phyloP scores from a whole-genome alignment of 2,329 filamentous ascomycete species.

The Talaromyces sp. region DNA sequence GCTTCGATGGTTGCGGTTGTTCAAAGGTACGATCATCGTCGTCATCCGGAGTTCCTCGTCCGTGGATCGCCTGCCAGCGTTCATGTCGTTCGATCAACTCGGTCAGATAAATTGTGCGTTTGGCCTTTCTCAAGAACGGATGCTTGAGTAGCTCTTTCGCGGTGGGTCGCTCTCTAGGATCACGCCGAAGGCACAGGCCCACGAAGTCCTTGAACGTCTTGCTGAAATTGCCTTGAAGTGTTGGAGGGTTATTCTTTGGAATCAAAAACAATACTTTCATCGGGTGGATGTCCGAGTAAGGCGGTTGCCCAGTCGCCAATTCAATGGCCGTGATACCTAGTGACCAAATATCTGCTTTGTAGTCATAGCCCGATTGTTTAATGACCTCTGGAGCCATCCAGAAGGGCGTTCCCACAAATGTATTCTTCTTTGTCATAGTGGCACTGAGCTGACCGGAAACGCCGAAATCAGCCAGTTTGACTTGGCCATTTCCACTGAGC shows the following conservation, averaged over 20 bases:
- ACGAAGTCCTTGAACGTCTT: conserved; percentile 81
- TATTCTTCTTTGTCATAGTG: conserved; percentile 99
- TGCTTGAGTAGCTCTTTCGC: conserved; percentile 84
- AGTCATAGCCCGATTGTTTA: conserved; percentile 95
- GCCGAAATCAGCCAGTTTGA: conserved; percentile 95
- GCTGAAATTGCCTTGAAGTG: conserved; percentile 73
- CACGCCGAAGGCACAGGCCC: conserved; percentile 76
- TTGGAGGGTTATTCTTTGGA: conserved; percentile 84
- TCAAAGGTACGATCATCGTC: conserved; percentile 48
- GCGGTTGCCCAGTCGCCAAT: conserved; percentile 84
- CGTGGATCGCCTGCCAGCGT: conserved; percentile 78
- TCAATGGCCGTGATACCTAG: conserved; percentile 91
- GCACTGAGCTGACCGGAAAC: conserved; percentile 94
- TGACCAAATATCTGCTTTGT: conserved; percentile 98
- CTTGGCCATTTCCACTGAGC: conserved; percentile 82
- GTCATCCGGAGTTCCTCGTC: conserved; percentile 64
- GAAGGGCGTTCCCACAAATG: conserved; percentile 95
- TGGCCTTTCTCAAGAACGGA: conserved; percentile 83
- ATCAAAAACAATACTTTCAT: conserved; percentile 98
- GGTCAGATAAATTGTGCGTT: conserved; percentile 93
- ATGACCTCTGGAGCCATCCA: conserved; percentile 99
- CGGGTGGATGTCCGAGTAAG: conserved; percentile 92
- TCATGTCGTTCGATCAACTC: conserved; percentile 89
- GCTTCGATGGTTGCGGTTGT: conserved; percentile 26
- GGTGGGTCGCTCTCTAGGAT: conserved; percentile 81